Evolutionary conservation across 352 stramenopile species (phyloP).

Genomic region (Elongisporangium senticosum): DNA sequence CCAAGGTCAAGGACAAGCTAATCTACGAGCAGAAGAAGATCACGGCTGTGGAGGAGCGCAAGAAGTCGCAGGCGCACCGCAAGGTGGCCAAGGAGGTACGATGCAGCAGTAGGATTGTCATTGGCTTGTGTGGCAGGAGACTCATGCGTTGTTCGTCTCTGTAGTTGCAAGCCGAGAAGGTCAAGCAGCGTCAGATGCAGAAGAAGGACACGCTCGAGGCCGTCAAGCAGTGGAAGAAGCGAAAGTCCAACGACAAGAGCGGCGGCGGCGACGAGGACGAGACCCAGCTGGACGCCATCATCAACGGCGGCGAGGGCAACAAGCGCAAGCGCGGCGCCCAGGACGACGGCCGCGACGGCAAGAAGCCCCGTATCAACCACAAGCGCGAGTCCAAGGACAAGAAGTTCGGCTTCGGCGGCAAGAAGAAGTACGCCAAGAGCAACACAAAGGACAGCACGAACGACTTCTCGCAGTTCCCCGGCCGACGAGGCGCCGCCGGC

Average conservation of each 20-base stretch:
- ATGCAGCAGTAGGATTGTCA: background rate
- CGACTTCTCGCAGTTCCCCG: conserved; percentile 65
- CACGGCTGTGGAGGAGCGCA: conserved; percentile 95
- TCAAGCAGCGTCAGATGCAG: conserved; percentile 74
- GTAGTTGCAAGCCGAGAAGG: conserved; percentile 70
- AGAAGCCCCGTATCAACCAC: conserved; percentile 70
- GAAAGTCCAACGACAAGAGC: conserved; percentile 67
- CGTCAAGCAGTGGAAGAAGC: conserved; percentile 88
- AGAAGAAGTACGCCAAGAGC: conserved; percentile 65
- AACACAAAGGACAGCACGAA: conserved; percentile 83
- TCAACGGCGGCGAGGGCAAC: conserved; percentile 56
- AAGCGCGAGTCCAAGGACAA: conserved; percentile 69
- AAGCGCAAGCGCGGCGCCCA: conserved; percentile 39
- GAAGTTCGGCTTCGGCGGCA: conserved; percentile 83
- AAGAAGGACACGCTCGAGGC: conserved; percentile 87
- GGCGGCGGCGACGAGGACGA: conserved; percentile 51
- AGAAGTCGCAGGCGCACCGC: conserved; percentile 96
- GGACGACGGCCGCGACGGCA: conserved; percentile 21
- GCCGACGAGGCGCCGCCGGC: conserved; percentile 26
- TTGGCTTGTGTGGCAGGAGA: background rate
- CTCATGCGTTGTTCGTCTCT: background rate
- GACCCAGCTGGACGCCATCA: conserved; percentile 57
- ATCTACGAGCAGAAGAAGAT: conserved; percentile 99
- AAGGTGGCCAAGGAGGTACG: conserved; percentile 94
- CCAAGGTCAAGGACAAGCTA: conserved; percentile 96